Evolutionary conservation across 2,329 filamentous ascomycete species (phyloP).

Genomic region (Scortechinia acanthostroma): DNA sequence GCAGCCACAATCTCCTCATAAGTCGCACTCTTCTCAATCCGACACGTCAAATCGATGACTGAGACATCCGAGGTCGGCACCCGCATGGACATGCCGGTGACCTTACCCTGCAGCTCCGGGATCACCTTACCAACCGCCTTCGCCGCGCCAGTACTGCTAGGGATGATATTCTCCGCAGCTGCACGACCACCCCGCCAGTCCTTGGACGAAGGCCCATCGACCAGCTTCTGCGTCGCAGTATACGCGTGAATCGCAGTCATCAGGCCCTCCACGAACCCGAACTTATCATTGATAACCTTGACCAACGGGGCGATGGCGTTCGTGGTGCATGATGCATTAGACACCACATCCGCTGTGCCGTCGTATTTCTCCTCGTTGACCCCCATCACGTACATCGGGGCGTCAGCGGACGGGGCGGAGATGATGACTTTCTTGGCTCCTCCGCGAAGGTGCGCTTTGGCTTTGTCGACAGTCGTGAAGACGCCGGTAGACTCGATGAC

Average conservation of each 20-base stretch:
- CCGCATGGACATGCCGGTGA: conserved; percentile 99
- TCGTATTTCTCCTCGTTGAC: conserved; percentile 96
- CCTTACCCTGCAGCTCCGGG: conserved; percentile 94
- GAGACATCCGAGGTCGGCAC: conserved; percentile 98
- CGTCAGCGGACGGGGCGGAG: conserved; percentile 86
- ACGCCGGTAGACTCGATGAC: conserved; percentile 97
- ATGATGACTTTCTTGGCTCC: conserved; percentile 97
- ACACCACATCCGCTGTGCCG: conserved; percentile 84
- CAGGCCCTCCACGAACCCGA: conserved; percentile 91
- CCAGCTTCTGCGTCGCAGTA: conserved; percentile 99
- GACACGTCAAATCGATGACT: conserved; percentile 92
- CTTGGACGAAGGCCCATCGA: conserved; percentile 94
- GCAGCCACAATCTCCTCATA: conserved; percentile 90
- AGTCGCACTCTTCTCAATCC: conserved; percentile 79
- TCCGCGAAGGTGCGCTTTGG: conserved; percentile 84
- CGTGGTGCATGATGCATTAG: conserved; percentile 99
- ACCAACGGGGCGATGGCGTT: conserved; percentile 99
- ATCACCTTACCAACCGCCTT: conserved; percentile 99
- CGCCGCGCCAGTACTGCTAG: conserved; percentile 95
- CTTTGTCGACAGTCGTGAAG: conserved; percentile 98
- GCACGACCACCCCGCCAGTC: conserved; percentile 99
- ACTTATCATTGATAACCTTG: conserved; percentile 99
- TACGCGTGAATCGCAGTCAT: conserved; percentile 99
- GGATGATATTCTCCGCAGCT: conserved; percentile 99
- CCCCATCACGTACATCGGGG: conserved; percentile 99